Percentiles rank a stretch among this genome's conserved stretches.
These are phyloP conservation scores for Eucalyptus sp. DNA, from an alignment of 345 rosid genomes.

Conservation along the genomic window DNA sequence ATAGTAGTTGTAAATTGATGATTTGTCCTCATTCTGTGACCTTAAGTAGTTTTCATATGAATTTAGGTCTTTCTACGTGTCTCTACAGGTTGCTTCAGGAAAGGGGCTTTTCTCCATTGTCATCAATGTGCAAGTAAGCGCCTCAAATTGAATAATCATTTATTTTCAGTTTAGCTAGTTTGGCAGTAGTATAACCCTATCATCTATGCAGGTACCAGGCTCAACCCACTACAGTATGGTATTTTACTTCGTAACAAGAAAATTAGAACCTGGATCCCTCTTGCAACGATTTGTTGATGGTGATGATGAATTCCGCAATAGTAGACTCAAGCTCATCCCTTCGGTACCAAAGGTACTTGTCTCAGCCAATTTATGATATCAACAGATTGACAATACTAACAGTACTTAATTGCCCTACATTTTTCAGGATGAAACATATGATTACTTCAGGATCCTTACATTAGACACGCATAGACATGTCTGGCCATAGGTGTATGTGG, in stretches of 20 bases:
- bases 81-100: constrained; percentile 55
- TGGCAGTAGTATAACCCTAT: background rate
- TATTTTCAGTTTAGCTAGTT: background rate
- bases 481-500: background rate
- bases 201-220: constrained; percentile 66
- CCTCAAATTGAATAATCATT: background rate
- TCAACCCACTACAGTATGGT: constrained; percentile 98
- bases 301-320: constrained; percentile 95
- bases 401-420: background rate
- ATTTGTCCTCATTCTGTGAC: background rate
- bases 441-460: background rate
- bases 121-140: constrained; percentile 66
- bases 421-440: background rate
- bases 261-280: constrained; percentile 64
- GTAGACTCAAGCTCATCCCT: constrained; percentile 95
- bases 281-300: constrained; percentile 95
- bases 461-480: background rate
- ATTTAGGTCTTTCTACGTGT: background rate
- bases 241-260: constrained; percentile 71
- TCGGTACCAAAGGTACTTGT: constrained; percentile 76
- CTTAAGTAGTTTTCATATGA: background rate
- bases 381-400: background rate
- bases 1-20: background rate
- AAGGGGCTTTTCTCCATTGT: constrained; percentile 65
- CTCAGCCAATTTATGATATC: background rate